Conservation (phyloP, 345 rosid species). For the Linum tenue region DNA sequence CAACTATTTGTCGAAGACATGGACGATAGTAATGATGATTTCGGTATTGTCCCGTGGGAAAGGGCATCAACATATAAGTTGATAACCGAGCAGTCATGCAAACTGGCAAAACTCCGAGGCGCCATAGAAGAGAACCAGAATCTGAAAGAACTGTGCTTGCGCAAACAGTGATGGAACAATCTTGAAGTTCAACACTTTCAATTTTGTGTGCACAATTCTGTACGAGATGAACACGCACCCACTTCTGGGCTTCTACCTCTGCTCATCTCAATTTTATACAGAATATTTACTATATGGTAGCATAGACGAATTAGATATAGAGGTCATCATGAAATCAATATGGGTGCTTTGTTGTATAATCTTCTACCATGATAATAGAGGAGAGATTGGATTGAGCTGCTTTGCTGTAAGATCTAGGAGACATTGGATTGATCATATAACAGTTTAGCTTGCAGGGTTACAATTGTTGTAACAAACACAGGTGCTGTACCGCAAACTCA, state of each 20-base stretch:
- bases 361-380: neutral
- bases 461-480: no score
- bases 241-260: no score
- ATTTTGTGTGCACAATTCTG: neutral
- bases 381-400: no score
- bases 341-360: neutral
- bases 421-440: no score
- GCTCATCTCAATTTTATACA: neutral
- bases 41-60: conserved; percentile 76
- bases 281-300: no score
- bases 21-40: conserved; percentile 78
- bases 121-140: conserved; percentile 21
- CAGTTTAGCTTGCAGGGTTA: no score
- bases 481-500: no score
- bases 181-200: neutral
- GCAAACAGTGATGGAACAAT: conserved; percentile 16
- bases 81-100: conserved; percentile 58
- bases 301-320: neutral
- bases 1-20: conserved; percentile 71
- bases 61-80: conserved; percentile 46
- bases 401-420: no score
- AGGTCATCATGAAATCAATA: neutral
- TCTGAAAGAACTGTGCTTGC: conserved; percentile 39
- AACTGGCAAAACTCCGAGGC: conserved; percentile 43
- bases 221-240: no score